These are phyloP conservation scores for Suhomyces tanzawaensis DNA, from an alignment of 805 yeast species.

Conservation along the genomic window DNA sequence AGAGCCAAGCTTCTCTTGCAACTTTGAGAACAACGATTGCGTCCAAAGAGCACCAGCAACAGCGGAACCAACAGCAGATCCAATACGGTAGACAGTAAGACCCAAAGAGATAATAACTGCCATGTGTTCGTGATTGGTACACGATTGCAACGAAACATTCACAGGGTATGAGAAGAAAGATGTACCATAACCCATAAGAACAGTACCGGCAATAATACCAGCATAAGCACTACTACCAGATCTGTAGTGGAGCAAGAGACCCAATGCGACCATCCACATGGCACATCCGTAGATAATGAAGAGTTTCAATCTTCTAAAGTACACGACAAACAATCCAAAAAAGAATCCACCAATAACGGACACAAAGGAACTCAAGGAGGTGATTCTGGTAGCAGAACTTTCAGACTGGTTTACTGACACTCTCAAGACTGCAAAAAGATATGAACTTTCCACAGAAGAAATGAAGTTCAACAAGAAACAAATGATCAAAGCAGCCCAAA, in stretches of 20 bases:
- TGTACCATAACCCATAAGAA: conserved; percentile 19
- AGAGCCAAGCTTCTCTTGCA: conserved; percentile 51
- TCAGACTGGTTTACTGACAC: conserved; percentile 16
- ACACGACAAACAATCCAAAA: conserved; percentile 15
- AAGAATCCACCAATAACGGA: conserved; percentile 15
- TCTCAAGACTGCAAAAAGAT: conserved; percentile 15
- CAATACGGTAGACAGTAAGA: conserved; percentile 16
- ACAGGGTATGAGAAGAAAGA: conserved; percentile 19
- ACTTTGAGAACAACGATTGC: conserved; percentile 9
- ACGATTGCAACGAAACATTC: conserved; percentile 15
- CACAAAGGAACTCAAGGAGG: conserved; percentile 14
- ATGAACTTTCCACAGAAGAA: conserved; percentile 11
- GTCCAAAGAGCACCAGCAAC: conserved; percentile 23
- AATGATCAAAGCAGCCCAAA: conserved; percentile 16
- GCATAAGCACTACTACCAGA: conserved; percentile 14
- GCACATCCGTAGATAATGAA: conserved; percentile 23
- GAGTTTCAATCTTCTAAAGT: conserved; percentile 17
- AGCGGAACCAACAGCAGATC: conserved; percentile 19
- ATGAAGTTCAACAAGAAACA: conserved; percentile 15
- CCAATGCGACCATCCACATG: conserved; percentile 25
- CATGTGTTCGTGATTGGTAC: conserved; percentile 19
- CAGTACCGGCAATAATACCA: conserved; percentile 19
- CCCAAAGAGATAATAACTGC: conserved; percentile 16
- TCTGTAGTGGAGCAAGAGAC: conserved; percentile 21
- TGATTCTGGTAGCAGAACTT: conserved; percentile 16